Evolutionary conservation across 768 basidiomycete genomes (phyloP).

Genomic region (Cantharellus anzutake): DNA sequence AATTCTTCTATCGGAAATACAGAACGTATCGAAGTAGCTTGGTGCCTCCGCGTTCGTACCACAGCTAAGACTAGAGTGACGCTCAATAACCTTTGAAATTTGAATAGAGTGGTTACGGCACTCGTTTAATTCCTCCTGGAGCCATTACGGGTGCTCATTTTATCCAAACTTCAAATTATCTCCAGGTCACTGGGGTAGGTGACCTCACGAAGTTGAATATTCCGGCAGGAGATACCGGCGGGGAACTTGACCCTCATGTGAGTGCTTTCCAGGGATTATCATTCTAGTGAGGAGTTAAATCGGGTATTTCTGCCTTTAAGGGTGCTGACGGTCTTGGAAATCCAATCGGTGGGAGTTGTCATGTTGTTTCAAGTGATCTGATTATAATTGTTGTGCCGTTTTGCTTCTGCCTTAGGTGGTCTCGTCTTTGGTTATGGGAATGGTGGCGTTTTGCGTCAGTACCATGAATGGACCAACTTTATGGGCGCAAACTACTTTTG

Average conservation of each 20-base stretch:
- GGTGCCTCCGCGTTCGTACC: conserved; percentile 22
- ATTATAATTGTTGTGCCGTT: neutral
- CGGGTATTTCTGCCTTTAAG: neutral
- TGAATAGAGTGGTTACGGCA: conserved; percentile 23
- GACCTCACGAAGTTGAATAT: conserved; percentile 25
- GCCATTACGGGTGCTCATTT: conserved; percentile 23
- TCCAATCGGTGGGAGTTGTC: conserved; percentile 19
- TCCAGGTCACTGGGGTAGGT: conserved; percentile 22
- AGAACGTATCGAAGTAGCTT: conserved; percentile 36
- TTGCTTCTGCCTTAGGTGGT: conserved; percentile 22
- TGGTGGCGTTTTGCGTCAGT: conserved; percentile 29
- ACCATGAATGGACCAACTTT: conserved; percentile 65
- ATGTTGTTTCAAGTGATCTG: neutral
- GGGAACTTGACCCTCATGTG: conserved; percentile 27
- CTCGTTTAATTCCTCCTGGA: conserved; percentile 25
- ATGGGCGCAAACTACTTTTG: conserved; percentile 23
- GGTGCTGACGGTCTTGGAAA: conserved; percentile 23
- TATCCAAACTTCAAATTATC: conserved; percentile 25
- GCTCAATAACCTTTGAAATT: neutral
- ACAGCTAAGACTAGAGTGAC: neutral
- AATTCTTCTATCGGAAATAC: neutral
- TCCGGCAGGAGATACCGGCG: conserved; percentile 20
- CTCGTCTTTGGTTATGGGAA: conserved; percentile 61
- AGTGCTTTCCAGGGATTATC: neutral
- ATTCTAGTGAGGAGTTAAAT: neutral